A percentile compares a stretch with the other conserved stretches of the same genome.
phyloP scores from a whole-genome alignment of 768 basidiomycete genomes.

The Chiua virens region DNA sequence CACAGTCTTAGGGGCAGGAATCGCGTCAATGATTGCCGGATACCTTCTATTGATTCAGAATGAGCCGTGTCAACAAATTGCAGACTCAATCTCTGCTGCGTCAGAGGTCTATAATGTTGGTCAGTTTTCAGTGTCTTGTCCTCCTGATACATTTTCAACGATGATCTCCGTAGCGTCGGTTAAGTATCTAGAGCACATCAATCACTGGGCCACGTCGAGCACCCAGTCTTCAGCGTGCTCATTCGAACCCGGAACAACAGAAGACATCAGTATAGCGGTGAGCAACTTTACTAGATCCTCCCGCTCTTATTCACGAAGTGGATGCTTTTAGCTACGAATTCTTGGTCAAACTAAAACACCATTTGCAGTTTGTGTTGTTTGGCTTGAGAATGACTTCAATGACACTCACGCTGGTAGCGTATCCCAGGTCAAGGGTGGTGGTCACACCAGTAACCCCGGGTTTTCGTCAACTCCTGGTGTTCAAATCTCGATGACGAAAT shows the following conservation, averaged over 20 bases:
- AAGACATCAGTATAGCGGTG: conserved; percentile 53
- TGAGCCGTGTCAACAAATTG: conserved; percentile 38
- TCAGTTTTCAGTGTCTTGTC: conserved; percentile 11
- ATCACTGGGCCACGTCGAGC: conserved; percentile 55
- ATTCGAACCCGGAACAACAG: conserved; percentile 56
- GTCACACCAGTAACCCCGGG: conserved; percentile 52
- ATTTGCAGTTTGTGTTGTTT: conserved; percentile 19
- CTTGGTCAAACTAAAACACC: conserved; percentile 44
- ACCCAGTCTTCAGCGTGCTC: conserved; percentile 47
- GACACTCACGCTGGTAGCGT: too few relatives aligned
- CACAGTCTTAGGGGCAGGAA: not conserved
- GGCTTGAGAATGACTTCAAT: too few relatives aligned
- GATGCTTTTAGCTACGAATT: conserved; percentile 6
- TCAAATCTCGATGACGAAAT: conserved; percentile 54
- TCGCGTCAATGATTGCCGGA: not conserved
- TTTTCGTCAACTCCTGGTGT: conserved; percentile 61
- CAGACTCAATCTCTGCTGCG: conserved; percentile 37
- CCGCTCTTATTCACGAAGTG: not conserved
- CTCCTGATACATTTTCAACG: not conserved
- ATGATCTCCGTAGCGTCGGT: conserved; percentile 5
- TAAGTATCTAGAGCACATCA: conserved; percentile 42
- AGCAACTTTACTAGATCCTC: not conserved
- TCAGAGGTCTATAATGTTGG: conserved; percentile 48
- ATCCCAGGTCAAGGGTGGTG: conserved; percentile 58
- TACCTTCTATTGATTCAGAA: not conserved